These are phyloP conservation scores for Macroventuria anomochaeta DNA, from an alignment of 2,329 filamentous ascomycete species.

Conservation along the genomic window DNA sequence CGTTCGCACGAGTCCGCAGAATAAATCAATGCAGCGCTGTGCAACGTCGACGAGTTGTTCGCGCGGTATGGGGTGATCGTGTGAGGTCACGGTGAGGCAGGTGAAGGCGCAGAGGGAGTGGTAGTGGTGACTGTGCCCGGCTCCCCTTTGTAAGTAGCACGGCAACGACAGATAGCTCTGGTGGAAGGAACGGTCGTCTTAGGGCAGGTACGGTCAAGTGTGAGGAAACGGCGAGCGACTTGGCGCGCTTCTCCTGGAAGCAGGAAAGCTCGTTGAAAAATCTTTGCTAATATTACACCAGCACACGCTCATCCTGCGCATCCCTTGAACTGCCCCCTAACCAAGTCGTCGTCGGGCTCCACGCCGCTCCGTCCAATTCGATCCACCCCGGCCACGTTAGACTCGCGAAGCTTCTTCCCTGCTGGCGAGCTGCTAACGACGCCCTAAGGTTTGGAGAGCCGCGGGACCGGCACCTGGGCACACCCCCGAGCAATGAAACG, in stretches of 20 bases:
- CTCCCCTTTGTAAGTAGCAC: constrained; percentile 19
- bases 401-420: constrained; percentile 19
- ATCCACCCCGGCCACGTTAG: constrained; percentile 11
- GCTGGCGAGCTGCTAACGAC: constrained; percentile 21
- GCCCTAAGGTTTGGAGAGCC: constrained; percentile 22
- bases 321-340: constrained; percentile 18
- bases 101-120: background rate
- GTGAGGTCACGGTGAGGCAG: constrained; percentile 5
- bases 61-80: background rate
- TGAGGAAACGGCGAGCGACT: constrained; percentile 24
- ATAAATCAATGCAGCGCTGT: constrained; percentile 14
- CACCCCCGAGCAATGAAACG: constrained; percentile 23
- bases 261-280: constrained; percentile 19
- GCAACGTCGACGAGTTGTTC: constrained; percentile 2
- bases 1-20: constrained; percentile 14
- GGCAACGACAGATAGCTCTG: constrained; percentile 16
- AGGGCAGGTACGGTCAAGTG: constrained; percentile 23
- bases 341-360: constrained; percentile 20
- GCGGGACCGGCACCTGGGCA: constrained; percentile 18
- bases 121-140: constrained; percentile 6
- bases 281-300: constrained; percentile 19
- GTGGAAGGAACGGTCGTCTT: constrained; percentile 18
- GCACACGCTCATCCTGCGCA: constrained; percentile 17
- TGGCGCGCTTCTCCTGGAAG: constrained; percentile 22
- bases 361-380: constrained; percentile 24